These are phyloP conservation scores for Rhodofomes roseus DNA, from an alignment of 1,284 basidiomycete genomes.

Conservation along the genomic window DNA sequence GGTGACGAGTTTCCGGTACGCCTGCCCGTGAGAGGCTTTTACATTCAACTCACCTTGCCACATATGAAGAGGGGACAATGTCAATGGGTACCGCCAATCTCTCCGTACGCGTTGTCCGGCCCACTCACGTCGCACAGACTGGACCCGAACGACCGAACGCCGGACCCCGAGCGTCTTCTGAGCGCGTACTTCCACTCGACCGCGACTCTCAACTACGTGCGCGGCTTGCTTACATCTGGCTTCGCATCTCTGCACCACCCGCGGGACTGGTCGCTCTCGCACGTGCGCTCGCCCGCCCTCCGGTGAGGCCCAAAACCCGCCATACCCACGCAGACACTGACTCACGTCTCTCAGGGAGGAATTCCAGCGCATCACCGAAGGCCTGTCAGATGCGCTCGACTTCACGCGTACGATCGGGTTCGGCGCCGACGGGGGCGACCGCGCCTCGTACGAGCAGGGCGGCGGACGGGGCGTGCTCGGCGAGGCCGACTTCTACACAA, in stretches of 20 bases:
- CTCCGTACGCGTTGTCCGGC: constrained; percentile 9
- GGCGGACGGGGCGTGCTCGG: constrained; percentile 74
- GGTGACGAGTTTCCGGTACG: constrained; percentile 78
- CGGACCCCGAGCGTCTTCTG: constrained; percentile 86
- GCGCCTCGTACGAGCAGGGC: constrained; percentile 58
- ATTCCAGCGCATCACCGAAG: constrained; percentile 83
- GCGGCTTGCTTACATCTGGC: constrained; percentile 84
- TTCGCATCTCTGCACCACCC: constrained; percentile 93
- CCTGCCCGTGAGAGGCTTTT: constrained; percentile 5
- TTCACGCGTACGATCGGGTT: constrained; percentile 89
- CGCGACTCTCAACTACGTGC: constrained; percentile 91
- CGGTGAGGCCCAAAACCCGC: constrained; percentile 36
- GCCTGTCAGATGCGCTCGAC: constrained; percentile 87
- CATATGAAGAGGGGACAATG: constrained; percentile 81
- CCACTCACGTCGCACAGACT: constrained; percentile 39
- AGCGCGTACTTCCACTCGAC: constrained; percentile 97
- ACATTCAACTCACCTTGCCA: not conserved
- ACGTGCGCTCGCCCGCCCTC: constrained; percentile 82
- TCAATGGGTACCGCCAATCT: constrained; percentile 66
- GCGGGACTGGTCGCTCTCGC: constrained; percentile 87
- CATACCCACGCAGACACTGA: not conserved
- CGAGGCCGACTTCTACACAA: constrained; percentile 94
- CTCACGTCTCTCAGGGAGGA: constrained; percentile 47
- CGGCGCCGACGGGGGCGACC: constrained; percentile 46
- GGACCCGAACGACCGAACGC: constrained; percentile 72